These are phyloP conservation scores for Noccaea bulbosa DNA, from an alignment of 345 rosid species.

Conservation along the genomic window DNA sequence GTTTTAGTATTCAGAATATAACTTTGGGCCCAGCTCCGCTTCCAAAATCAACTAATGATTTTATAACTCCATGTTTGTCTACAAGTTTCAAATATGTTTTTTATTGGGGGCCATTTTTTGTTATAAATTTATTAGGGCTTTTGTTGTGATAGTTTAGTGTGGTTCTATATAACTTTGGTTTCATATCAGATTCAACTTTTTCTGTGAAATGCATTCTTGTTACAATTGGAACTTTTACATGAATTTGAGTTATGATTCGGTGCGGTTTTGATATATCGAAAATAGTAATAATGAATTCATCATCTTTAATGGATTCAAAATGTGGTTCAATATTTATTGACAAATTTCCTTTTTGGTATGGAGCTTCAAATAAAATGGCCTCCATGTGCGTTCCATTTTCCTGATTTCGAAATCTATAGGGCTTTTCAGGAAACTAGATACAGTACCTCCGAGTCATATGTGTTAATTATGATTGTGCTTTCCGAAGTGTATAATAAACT, in stretches of 20 bases:
- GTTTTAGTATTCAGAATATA: neutral
- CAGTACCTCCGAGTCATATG: constrained; percentile 13
- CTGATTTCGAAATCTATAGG: neutral
- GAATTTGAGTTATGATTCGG: neutral
- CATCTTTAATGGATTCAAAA: constrained; percentile 11
- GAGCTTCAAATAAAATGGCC: constrained; percentile 12
- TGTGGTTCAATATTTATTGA: neutral
- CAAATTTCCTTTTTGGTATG: neutral
- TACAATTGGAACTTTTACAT: no score
- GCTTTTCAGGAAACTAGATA: constrained; percentile 5
- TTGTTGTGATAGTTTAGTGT: no score
- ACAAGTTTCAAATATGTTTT: no score
- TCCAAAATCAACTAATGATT: no score
- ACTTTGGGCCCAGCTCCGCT: neutral
- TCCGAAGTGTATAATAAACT: constrained; percentile 6
- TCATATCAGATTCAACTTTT: no score
- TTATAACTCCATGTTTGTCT: no score
- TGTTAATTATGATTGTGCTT: constrained; percentile 15
- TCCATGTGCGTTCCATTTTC: constrained; percentile 33
- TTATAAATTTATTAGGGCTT: no score
- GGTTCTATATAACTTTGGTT: no score
- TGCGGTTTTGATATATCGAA: neutral
- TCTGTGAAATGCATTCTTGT: no score
- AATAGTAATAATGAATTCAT: neutral
- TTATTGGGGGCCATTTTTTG: no score